Percentiles rank a stretch among this genome's conserved stretches.
Evolutionary conservation across 2,329 filamentous ascomycete species (phyloP).

Genomic region (Aspergillus neoniger): DNA sequence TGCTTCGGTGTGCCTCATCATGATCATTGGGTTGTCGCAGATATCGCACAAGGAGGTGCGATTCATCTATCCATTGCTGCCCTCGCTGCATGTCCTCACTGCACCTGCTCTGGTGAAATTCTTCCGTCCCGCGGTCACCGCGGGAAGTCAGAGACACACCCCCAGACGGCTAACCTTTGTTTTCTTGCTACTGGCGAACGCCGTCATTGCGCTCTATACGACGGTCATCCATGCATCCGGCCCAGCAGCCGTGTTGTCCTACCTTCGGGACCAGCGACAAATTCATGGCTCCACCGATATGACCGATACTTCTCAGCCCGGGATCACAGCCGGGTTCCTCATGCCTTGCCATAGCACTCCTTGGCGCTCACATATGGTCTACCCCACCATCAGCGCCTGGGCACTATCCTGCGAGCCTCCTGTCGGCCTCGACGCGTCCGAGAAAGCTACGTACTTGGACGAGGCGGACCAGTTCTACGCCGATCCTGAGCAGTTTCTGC

Average conservation of each 20-base stretch:
- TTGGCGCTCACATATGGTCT: slow-evolving; percentile 84
- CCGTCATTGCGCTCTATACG: slow-evolving; percentile 71
- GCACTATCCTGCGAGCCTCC: slow-evolving; percentile 91
- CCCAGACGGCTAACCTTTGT: slow-evolving; percentile 58
- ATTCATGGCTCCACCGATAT: slow-evolving; percentile 34
- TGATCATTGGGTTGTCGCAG: slow-evolving; percentile 66
- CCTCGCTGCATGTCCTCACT: slow-evolving; percentile 78
- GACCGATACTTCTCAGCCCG: slow-evolving; percentile 16
- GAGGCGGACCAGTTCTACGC: slow-evolving; percentile 91
- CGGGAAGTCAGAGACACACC: slow-evolving; percentile 35
- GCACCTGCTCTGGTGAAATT: slow-evolving; percentile 67
- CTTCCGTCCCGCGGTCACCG: slow-evolving; percentile 55
- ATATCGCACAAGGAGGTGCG: slow-evolving; percentile 96
- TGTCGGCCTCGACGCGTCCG: slow-evolving; percentile 61
- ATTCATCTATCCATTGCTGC: slow-evolving; percentile 91
- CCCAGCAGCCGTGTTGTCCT: slow-evolving; percentile 70
- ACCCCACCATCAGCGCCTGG: slow-evolving; percentile 74
- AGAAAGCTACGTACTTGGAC: slow-evolving; percentile 73
- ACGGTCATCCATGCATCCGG: slow-evolving; percentile 78
- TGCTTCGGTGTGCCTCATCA: slow-evolving; percentile 60
- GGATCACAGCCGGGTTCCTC: slow-evolving; percentile 70
- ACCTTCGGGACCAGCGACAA: slow-evolving; percentile 74
- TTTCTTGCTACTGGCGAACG: slow-evolving; percentile 64
- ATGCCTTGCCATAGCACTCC: slow-evolving; percentile 96
- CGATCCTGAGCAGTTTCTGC: slow-evolving; percentile 61